A percentile compares a stretch with the other conserved stretches of the same genome.
These are phyloP conservation scores for Ganoderma multipileum DNA, from an alignment of 1,284 basidiomycete genomes.

Conservation along the genomic window DNA sequence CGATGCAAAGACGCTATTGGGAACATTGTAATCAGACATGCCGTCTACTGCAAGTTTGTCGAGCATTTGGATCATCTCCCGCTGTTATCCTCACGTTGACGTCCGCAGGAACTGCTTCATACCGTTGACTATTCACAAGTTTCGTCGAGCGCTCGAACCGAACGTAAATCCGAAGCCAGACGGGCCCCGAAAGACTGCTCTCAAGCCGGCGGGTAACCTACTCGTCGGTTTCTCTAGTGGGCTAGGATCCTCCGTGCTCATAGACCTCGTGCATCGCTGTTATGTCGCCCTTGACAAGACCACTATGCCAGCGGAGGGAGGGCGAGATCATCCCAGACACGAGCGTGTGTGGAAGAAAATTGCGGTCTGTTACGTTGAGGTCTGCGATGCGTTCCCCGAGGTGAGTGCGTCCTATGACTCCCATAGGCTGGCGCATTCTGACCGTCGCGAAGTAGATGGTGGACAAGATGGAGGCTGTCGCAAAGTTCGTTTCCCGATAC, in stretches of 20 bases:
- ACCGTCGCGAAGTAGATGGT: constrained; percentile 48
- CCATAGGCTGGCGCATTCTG: constrained; percentile 4
- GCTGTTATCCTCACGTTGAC: constrained; percentile 11
- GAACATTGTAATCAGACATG: constrained; percentile 76
- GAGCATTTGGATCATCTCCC: background rate
- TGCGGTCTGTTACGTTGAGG: constrained; percentile 73
- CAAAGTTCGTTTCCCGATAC: constrained; percentile 52
- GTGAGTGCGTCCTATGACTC: constrained; percentile 47
- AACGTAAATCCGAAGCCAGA: constrained; percentile 61
- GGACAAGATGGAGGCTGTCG: constrained; percentile 62
- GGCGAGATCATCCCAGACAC: constrained; percentile 71
- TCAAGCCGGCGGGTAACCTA: constrained; percentile 72
- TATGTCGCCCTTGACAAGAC: constrained; percentile 55
- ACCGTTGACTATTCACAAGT: constrained; percentile 65
- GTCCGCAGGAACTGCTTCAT: constrained; percentile 68
- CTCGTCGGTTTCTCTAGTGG: constrained; percentile 78
- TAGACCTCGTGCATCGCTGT: constrained; percentile 70
- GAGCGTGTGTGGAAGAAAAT: constrained; percentile 67
- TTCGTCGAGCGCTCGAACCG: constrained; percentile 70
- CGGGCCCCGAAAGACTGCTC: constrained; percentile 54
- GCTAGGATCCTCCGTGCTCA: constrained; percentile 70
- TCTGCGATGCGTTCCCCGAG: constrained; percentile 63
- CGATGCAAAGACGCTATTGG: constrained; percentile 72
- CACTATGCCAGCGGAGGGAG: constrained; percentile 50
- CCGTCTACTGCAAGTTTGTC: constrained; percentile 83